Evolutionary conservation across 345 rosid genomes (phyloP).

Genomic region (Lepidium didymum): DNA sequence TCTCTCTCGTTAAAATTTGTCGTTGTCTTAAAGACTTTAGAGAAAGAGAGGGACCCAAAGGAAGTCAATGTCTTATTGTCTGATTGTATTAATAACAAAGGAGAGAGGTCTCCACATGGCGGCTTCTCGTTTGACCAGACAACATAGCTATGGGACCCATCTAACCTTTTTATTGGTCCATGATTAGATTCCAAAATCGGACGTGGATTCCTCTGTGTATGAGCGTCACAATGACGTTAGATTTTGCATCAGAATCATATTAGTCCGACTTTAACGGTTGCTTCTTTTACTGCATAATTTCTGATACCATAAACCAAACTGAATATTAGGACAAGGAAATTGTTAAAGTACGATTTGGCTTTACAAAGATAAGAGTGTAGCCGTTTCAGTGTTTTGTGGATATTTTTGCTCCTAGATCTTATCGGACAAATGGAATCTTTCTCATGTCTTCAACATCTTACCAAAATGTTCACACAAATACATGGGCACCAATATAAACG

Average conservation of each 20-base stretch:
- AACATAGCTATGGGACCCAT: constrained; percentile 3
- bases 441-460: neutral
- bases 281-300: neutral
- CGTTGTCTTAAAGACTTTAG: constrained; percentile 24
- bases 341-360: neutral
- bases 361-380: neutral
- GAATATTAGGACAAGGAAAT: neutral
- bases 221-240: constrained; percentile 11
- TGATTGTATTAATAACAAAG: neutral
- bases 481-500: too few species aligned
- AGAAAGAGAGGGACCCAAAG: constrained; percentile 12
- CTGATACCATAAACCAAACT: neutral
- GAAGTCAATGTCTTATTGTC: constrained; percentile 20
- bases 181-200: constrained; percentile 22
- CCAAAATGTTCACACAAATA: neutral
- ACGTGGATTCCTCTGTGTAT: constrained; percentile 9
- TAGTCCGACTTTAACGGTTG: neutral
- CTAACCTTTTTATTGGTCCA: constrained; percentile 7
- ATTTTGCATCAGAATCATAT: neutral
- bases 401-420: neutral
- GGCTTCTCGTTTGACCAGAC: constrained; percentile 20
- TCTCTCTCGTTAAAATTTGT: constrained; percentile 23
- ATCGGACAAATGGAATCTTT: neutral
- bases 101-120: constrained; percentile 27
- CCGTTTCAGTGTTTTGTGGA: neutral